Evolutionary conservation across 495 filamentous ascomycete species (phyloP).

Genomic region (Penicillium robsamsonii): DNA sequence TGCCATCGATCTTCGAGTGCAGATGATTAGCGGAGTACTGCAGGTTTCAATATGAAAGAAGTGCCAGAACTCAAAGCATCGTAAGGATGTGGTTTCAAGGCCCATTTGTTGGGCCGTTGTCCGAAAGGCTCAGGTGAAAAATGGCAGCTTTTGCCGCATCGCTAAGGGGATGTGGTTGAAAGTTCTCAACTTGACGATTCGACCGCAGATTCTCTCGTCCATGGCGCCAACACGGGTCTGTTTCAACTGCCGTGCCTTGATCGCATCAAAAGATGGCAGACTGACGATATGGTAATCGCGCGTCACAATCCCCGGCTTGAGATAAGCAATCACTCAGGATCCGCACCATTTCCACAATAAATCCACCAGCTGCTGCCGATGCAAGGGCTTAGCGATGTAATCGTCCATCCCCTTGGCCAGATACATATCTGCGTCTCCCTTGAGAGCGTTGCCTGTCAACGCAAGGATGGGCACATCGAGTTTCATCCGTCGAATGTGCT

Average conservation of each 20-base stretch:
- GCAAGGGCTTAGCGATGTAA: conserved; percentile 60
- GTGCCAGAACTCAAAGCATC: not conserved
- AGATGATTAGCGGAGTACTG: not conserved
- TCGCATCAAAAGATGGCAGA: not conserved
- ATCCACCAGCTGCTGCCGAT: conserved; percentile 42
- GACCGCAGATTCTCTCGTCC: not conserved
- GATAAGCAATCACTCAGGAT: conserved; percentile 4
- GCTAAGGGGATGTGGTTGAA: not conserved
- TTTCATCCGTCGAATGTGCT: conserved; percentile 55
- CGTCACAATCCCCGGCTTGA: not conserved
- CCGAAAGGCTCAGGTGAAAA: not conserved
- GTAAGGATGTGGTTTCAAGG: not conserved
- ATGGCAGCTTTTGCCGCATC: not conserved
- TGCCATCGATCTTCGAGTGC: too few relatives aligned
- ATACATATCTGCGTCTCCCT: conserved; percentile 58
- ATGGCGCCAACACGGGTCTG: not conserved
- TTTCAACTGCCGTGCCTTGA: conserved; percentile 1
- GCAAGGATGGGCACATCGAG: conserved; percentile 58
- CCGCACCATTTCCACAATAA: conserved; percentile 42
- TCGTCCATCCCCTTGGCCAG: conserved; percentile 61
- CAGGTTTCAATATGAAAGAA: not conserved
- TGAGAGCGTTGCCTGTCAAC: conserved; percentile 62
- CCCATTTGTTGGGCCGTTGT: not conserved
- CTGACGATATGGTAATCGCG: not conserved
- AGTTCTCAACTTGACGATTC: not conserved